Evolutionary conservation across 768 basidiomycete species (phyloP).

Genomic region (Suillus discolor): DNA sequence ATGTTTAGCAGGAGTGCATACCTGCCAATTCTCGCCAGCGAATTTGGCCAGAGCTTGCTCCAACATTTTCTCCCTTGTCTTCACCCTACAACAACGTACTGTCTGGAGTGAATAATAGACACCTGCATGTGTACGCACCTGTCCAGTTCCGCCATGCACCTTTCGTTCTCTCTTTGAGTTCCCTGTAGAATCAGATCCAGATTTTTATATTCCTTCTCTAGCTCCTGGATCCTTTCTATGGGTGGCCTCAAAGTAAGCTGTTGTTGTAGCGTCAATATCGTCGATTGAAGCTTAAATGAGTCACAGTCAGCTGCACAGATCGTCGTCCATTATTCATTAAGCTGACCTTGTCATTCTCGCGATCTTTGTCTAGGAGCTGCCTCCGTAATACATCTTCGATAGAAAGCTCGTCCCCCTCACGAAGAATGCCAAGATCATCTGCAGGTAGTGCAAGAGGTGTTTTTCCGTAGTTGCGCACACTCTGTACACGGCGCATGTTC

Average conservation of each 20-base stretch:
- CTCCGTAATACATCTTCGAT: constrained; percentile 62
- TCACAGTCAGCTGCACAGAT: background rate
- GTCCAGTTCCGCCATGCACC: constrained; percentile 81
- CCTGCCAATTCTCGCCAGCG: constrained; percentile 86
- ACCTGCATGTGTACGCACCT: constrained; percentile 42
- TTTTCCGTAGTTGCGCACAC: constrained; percentile 55
- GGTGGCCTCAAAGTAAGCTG: constrained; percentile 72
- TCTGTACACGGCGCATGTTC: constrained; percentile 65
- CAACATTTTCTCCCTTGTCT: constrained; percentile 73
- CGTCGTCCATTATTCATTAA: background rate
- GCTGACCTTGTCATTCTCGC: constrained; percentile 69
- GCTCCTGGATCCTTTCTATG: constrained; percentile 60
- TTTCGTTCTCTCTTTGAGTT: constrained; percentile 84
- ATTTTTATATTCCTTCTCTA: constrained; percentile 75
- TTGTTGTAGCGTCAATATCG: constrained; percentile 62
- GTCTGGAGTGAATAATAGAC: background rate
- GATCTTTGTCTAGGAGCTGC: constrained; percentile 66
- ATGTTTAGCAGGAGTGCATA: constrained; percentile 27
- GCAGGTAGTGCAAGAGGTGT: constrained; percentile 43
- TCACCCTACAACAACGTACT: constrained; percentile 43
- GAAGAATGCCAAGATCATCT: constrained; percentile 63
- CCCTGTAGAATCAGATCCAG: constrained; percentile 77
- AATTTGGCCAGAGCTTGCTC: constrained; percentile 72
- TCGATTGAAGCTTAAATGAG: constrained; percentile 54
- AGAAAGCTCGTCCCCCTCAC: constrained; percentile 56